phyloP scores from a whole-genome alignment of 805 yeast genomes.

The Barnettozyma californica region DNA sequence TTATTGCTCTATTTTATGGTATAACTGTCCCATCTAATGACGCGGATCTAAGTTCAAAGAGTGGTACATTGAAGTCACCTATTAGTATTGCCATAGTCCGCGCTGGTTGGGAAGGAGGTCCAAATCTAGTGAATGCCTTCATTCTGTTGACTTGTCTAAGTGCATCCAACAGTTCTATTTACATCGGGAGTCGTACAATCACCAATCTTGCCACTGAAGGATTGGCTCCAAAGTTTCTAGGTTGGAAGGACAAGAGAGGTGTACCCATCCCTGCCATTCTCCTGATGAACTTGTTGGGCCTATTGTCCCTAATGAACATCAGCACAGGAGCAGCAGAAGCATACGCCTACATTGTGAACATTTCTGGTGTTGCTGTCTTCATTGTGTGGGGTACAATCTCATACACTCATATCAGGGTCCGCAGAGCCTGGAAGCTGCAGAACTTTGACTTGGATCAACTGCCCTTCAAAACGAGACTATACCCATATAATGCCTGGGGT shows the following conservation, averaged over 20 bases:
- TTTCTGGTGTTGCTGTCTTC: constrained; percentile 71
- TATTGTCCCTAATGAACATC: constrained; percentile 54
- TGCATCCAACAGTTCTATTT: constrained; percentile 65
- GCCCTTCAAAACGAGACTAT: constrained; percentile 64
- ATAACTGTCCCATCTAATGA: constrained; percentile 10
- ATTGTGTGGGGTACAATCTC: constrained; percentile 68
- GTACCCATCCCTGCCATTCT: constrained; percentile 60
- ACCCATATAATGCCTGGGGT: constrained; percentile 36
- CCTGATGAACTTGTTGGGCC: constrained; percentile 54
- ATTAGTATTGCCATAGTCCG: constrained; percentile 65
- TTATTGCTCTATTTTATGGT: constrained; percentile 9
- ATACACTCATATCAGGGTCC: constrained; percentile 60
- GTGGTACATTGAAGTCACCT: constrained; percentile 45
- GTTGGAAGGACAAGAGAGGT: constrained; percentile 49
- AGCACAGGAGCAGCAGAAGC: constrained; percentile 52
- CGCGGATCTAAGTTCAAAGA: constrained; percentile 4
- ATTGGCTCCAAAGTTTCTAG: constrained; percentile 51
- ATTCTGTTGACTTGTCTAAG: constrained; percentile 60
- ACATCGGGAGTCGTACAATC: constrained; percentile 63
- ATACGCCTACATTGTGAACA: constrained; percentile 66
- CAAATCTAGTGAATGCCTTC: constrained; percentile 67
- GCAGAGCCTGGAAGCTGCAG: constrained; percentile 57
- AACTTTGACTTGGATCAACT: constrained; percentile 59
- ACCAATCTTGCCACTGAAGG: constrained; percentile 59
- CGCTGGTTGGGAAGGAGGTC: constrained; percentile 61